Evolutionary conservation across 352 stramenopile genomes (phyloP).

Genomic region (Pilasporangium apinafurcum): DNA sequence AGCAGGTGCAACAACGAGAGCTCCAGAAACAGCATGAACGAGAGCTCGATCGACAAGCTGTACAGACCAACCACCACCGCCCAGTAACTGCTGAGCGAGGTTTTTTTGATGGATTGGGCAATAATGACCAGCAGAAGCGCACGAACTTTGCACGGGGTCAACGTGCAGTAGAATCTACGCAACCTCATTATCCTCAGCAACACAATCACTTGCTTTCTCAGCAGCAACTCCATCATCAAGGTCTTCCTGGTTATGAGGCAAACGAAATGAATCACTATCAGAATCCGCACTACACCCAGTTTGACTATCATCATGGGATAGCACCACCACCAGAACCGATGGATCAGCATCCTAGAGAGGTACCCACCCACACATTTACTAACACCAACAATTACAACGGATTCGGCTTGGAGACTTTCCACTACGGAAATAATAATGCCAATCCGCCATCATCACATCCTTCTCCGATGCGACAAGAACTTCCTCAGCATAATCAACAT

Average conservation of each 20-base stretch:
- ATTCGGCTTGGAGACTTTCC: too few relatives aligned
- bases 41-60: slow-evolving; percentile 16
- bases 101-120: slow-evolving; percentile 39
- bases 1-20: slow-evolving; percentile 52
- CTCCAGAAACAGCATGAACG: slow-evolving; percentile 37
- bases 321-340: too few relatives aligned
- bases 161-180: too few relatives aligned
- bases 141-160: slow-evolving; percentile 42
- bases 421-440: too few relatives aligned
- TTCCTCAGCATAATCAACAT: not conserved
- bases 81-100: slow-evolving; percentile 3
- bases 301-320: too few relatives aligned
- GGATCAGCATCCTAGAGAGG: too few relatives aligned
- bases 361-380: too few relatives aligned
- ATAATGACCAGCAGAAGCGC: slow-evolving; percentile 19
- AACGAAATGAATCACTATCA: too few relatives aligned
- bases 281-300: too few relatives aligned
- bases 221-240: slow-evolving; percentile 9
- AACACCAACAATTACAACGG: too few relatives aligned
- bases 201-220: slow-evolving; percentile 4
- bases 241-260: too few relatives aligned
- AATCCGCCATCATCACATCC: not conserved
- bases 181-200: too few relatives aligned
- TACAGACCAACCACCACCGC: not conserved
- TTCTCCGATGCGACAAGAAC: not conserved